A percentile compares a stretch with the other conserved stretches of the same genome.
Conservation (phyloP, 805 yeast species). For the Saturnispora quitensis region DNA sequence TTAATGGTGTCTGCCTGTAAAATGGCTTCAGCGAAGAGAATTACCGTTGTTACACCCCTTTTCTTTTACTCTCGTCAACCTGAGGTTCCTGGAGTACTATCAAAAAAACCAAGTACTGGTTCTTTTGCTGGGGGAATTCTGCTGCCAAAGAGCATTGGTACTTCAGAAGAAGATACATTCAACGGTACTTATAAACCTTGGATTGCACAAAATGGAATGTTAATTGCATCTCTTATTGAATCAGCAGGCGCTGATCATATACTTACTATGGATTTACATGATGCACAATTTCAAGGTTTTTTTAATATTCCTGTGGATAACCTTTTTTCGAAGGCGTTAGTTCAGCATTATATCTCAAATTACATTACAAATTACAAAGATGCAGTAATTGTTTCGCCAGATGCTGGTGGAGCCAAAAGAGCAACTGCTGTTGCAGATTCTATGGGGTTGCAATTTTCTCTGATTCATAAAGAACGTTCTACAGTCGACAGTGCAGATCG, state of each 20-base stretch:
- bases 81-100: constrained; percentile 69
- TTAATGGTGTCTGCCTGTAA: constrained; percentile 89
- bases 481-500: constrained; percentile 31
- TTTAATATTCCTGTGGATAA: constrained; percentile 96
- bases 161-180: background rate
- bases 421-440: constrained; percentile 93
- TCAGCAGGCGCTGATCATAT: constrained; percentile 95
- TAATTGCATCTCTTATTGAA: constrained; percentile 78
- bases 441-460: constrained; percentile 79
- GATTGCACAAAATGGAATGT: constrained; percentile 92
- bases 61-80: constrained; percentile 97
- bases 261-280: constrained; percentile 96
- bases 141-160: constrained; percentile 4
- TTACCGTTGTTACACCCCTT: constrained; percentile 84
- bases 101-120: constrained; percentile 8
- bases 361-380: constrained; percentile 71
- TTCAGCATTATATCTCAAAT: constrained; percentile 75
- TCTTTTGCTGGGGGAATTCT: constrained; percentile 7
- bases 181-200: constrained; percentile 59
- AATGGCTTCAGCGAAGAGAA: constrained; percentile 79
- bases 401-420: constrained; percentile 98
- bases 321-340: constrained; percentile 76
- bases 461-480: constrained; percentile 89
- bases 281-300: constrained; percentile 96
- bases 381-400: constrained; percentile 92